Base-by-base conservation (phyloP, 495 filamentous ascomycete species). In the Lasiosphaeria ovina region DNA sequence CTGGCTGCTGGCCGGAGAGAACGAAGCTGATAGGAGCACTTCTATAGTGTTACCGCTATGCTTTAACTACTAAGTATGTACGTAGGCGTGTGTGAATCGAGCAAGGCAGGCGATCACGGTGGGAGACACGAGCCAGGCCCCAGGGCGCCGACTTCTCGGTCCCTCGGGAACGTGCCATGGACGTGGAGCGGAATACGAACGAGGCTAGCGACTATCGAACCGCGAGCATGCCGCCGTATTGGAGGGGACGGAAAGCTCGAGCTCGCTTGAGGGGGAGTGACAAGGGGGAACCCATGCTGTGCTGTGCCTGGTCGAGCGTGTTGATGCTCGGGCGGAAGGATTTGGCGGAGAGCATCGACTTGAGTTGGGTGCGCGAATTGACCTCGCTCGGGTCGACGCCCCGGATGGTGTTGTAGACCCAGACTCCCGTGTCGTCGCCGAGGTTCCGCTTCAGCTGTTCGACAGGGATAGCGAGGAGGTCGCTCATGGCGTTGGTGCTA, bases 291-390 rank as follows among this genome's bases (percentile, higher is more conserved):
- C 42, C 42, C 16, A 14, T 10, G 3, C 3, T n/a, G 11, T 4
- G 11, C 42, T 14, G 42, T 3, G 87, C 95, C 72, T 96, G 90
- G 32, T 94, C 92, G n/a, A 82, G 72, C 12, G 78, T 85, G 63
- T 85, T 90, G 67, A 98, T 91, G 61, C 80, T 86, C 1, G 94
- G 94, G 6, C 92, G 83, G 64, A 98, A 98, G 0, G 92, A 94
- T 69, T 98, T 98, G 49, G 94, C 93, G 2, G 91, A 96, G n/a
- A 97, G 82, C 94, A 98, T 98, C 24, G 89, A 93, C 69, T 98
- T 97, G 71, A 97, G 96, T 66, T 92, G 89, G 11, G 92, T 97
- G 59, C 94, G 84, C 40, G 92, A 81, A 66, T 91, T 97, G 64
- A 98, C 92, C 74, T 96, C 92, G 68, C 88, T 95, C 45, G 76